phyloP scores from a whole-genome alignment of 2,329 filamentous ascomycete genomes.

The Thyridium curvatum region DNA sequence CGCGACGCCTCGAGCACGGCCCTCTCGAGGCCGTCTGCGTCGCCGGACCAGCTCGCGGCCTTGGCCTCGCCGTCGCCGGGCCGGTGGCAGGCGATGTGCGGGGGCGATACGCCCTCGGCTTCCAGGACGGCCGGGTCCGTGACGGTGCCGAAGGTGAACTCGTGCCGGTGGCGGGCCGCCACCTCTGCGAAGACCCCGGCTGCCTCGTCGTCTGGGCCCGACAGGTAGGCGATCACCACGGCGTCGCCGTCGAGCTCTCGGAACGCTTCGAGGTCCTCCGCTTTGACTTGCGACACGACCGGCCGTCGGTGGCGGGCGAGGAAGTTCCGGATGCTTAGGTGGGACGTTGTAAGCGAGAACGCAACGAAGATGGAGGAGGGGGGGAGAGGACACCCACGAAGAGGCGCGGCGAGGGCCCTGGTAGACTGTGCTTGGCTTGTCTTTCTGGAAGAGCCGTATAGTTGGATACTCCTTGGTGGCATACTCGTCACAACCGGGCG shows the following conservation, averaged over 20 bases:
- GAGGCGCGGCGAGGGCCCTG: conserved; percentile 10
- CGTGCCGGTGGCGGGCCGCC: conserved; percentile 18
- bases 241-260: conserved; percentile 2
- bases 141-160: conserved; percentile 26
- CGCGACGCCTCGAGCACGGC: conserved; percentile 20
- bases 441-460: conserved; percentile 12
- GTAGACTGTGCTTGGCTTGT: conserved; percentile 8
- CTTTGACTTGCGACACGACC: conserved; percentile 12
- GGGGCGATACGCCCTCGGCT: conserved; percentile 6
- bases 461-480: conserved; percentile 9
- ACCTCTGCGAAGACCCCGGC: conserved; percentile 14
- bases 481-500: conserved; percentile 8
- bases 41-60: conserved; percentile 8
- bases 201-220: conserved; percentile 8
- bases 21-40: conserved; percentile 13
- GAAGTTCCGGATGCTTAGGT: conserved; percentile 15
- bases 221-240: conserved; percentile 3
- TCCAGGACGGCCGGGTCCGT: conserved; percentile 7
- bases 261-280: conserved; percentile 9
- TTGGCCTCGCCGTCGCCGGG: conserved; percentile 18
- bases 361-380: not conserved
- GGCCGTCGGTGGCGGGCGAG: conserved; percentile 18
- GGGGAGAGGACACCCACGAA: conserved; percentile 8
- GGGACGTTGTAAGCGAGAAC: not conserved
- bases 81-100: conserved; percentile 21